Conservation (phyloP, 169 alveolate species). For the Theileria equi region DNA sequence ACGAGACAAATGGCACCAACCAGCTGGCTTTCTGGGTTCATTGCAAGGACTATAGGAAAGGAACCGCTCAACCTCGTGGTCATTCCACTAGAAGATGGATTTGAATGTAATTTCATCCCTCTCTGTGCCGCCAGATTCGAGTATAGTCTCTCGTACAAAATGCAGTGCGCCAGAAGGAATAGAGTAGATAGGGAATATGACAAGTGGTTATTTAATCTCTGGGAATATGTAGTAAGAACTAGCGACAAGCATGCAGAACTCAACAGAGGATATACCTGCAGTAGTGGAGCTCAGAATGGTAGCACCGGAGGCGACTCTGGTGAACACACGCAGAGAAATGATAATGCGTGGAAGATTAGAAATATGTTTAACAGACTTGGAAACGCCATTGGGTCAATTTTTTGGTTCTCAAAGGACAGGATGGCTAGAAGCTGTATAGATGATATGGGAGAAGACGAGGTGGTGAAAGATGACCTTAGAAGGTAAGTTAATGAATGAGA, state of each 20-base stretch:
- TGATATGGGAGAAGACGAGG: background rate
- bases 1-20: constrained; percentile 27
- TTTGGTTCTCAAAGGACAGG: background rate
- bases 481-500: no score
- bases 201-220: constrained; percentile 37
- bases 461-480: no score
- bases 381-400: no score
- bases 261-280: background rate
- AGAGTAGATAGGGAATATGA: constrained; percentile 48
- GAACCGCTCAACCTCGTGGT: constrained; percentile 30
- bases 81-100: constrained; percentile 33
- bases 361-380: no score
- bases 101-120: constrained; percentile 50
- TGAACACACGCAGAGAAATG: no score
- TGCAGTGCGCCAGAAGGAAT: constrained; percentile 29
- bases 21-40: constrained; percentile 40
- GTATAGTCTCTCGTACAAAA: constrained; percentile 6
- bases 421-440: background rate
- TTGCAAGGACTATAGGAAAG: constrained; percentile 19
- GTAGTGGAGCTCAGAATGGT: background rate
- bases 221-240: constrained; percentile 41
- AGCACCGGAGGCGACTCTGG: background rate
- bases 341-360: no score
- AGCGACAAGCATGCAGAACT: background rate
- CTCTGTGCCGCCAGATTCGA: constrained; percentile 44